Evolutionary conservation across 1,284 basidiomycete species (phyloP), one percentile per base, ranked within the genome.

Genomic region (Cryptococcus sp.): DNA sequence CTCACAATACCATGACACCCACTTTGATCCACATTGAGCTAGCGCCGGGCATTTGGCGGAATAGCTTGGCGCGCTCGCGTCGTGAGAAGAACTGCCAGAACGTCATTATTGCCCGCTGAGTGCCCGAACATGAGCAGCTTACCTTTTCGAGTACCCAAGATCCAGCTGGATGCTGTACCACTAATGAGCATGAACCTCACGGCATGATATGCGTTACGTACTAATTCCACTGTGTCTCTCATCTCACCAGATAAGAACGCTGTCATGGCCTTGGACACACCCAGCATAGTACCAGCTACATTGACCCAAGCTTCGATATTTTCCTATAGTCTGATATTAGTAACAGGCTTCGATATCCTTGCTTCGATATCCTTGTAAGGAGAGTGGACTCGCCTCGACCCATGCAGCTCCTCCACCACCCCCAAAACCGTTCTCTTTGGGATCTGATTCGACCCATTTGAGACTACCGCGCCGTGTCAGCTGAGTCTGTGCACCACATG

Each of bases 171-270:
- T 81, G 79, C 65, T 82, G 64, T 10, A 57, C 19, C 15, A 46
- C 40, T 7, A 57, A 41, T n/a, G 57, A 50, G 48, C 50, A 16
- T 8, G 16, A 20, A 19, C 17, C 15, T 20, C 13, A 25, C 26
- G 29, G 13, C 4, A 16, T 46, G n/a, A 7, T 34, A 2, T 55
- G 34, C 26, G 46, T 22, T 23, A 61, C 72, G 60, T 29, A 75
- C 76, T 17, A 79, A 57, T 72, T 96, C 90, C 10, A 97, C 94
- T 0, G 94, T 98, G 68, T 98, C 92, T 75, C 88, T 87, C 94
- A 97, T 97, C 70, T 92, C 91, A 10, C 90, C 90, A 0, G 91
- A 93, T 29, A 99, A 81, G 74, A 98, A 92, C 3, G 95, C 94
- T 0, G 93, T 81, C 91, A 98, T 96, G 0, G 94, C 91, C 79